Evolutionary conservation across 306 rosid genomes (phyloP).

Genomic region (Geum urbanum): DNA sequence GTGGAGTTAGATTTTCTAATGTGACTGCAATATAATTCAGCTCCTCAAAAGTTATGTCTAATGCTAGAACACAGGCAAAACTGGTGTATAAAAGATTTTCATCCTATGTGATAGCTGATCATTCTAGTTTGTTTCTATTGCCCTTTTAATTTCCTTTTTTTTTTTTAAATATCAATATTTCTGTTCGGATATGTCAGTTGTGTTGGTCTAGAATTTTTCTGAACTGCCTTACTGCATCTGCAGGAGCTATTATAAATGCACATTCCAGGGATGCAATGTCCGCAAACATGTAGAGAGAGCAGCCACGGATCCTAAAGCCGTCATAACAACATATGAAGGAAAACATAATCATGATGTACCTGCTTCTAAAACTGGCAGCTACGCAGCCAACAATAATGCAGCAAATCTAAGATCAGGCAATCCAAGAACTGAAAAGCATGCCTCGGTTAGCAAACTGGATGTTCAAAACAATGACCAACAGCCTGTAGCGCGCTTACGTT

Average conservation of each 20-base stretch:
- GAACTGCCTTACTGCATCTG: slow-evolving; percentile 13
- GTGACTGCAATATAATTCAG: not conserved
- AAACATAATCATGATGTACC: slow-evolving; percentile 91
- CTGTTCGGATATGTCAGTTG: not conserved
- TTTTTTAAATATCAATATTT: no score
- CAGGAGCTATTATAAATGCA: slow-evolving; percentile 95
- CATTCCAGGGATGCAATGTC: slow-evolving; percentile 70
- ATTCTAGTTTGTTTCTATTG: not conserved
- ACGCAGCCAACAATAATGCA: slow-evolving; percentile 40
- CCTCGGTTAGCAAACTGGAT: slow-evolving; percentile 28
- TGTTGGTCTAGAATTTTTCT: slow-evolving; percentile 11
- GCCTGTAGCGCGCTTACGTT: slow-evolving; percentile 45
- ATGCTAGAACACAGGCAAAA: not conserved
- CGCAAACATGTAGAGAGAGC: slow-evolving; percentile 91
- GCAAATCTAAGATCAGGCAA: slow-evolving; percentile 39
- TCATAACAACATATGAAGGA: slow-evolving; percentile 87
- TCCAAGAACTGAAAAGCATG: slow-evolving; percentile 28
- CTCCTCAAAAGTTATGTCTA: not conserved
- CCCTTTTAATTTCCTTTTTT: not conserved
- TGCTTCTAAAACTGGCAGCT: slow-evolving; percentile 59
- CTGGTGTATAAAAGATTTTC: not conserved
- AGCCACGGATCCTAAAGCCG: slow-evolving; percentile 77
- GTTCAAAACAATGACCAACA: slow-evolving; percentile 37
- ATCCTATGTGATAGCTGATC: not conserved
- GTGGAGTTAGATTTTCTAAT: not conserved